Evolutionary conservation across 148 eudicot species (phyloP), one percentile per base, ranked within the genome.

Genomic region (Bassia scoparia): DNA sequence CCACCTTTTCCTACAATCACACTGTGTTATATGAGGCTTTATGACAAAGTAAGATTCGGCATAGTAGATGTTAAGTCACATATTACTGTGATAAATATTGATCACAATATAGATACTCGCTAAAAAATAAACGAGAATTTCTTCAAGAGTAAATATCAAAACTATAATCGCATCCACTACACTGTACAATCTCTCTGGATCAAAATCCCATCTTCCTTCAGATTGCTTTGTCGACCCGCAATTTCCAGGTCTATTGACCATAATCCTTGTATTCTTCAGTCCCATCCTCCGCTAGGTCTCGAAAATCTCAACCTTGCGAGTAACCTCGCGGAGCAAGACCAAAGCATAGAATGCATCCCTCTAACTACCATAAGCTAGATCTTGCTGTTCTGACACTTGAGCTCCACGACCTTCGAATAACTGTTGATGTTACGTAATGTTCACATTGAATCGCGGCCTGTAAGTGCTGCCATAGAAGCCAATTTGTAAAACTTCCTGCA

Each of bases 381-480:
- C n/a, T n/a, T n/a, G n/a, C n/a, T 95, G 87, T 95, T 97, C 77
- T 86, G 89, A 83, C 97, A 95, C 75, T 87, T 79, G 27, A 87
- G 91, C 67, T n/a, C 93, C 90, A 60, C 61, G n/a, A n/a, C 74
- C 80, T 87, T 91, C 89, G 80, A n/a, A 82, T 91, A 95, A 31
- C 97, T 95, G 69, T 97, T 95, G 77, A 95, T 88, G 74, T 95
- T n/a, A n/a, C n/a, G n/a, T n/a, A n/a, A n/a, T n/a, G n/a, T n/a
- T n/a, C n/a, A n/a, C n/a, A n/a, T n/a, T n/a, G n/a, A n/a, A n/a
- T n/a, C n/a, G n/a, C n/a, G n/a, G n/a, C n/a, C n/a, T n/a, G n/a
- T n/a, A n/a, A n/a, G n/a, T n/a, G n/a, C n/a, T n/a, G n/a, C n/a
- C n/a, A n/a, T n/a, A n/a, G n/a, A n/a, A n/a, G n/a, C n/a, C n/a